Evolutionary conservation across 2,329 filamentous ascomycete species (phyloP), one percentile per base, ranked within the genome.

Genomic region (Epichloe glyceriae): DNA sequence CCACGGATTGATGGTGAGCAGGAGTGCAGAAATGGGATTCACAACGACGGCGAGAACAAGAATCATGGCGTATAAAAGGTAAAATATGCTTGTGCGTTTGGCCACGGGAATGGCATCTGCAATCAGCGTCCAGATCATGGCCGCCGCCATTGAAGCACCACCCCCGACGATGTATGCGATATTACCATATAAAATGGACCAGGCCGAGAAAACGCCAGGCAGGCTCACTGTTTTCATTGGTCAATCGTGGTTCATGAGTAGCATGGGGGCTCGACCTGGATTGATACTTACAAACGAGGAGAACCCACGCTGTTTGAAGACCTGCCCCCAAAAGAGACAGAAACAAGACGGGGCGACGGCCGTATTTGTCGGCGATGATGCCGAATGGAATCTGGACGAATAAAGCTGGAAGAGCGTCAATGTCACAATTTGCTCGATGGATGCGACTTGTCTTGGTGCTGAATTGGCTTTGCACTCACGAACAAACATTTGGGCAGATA

Each of bases 301-400:
- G 52, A 6, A 57, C 39, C 64, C 64, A 68, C 0, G 47, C 34
- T 0, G 58, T 60, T 43, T 63, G 56, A 0, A 70, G 47, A 3
- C 57, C 46, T 4, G 57, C 55, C 0, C 67, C 66, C 4, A 66
- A 47, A n/a, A 70, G 58, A 0, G 66, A 56, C 17, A 73, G 39
- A 5, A 67, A 62, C 33, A 74, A 45, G 22, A 75, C 69, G 1
- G 65, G 65, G 2, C 64, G 64, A 38, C 73, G 67, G 4, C 73
- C 72, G 54, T 70, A 69, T 50, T 70, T 70, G 57, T 75, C 72
- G 2, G 72, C 71, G 34, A 75, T 56, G 22, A 74, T 65, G 0
- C 72, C 72, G 26, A 64, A 74, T 0, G 73, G 72, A 5, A 75
- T 62, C n/a, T 73, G 66, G 0, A 67, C 62, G 3, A 74, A 38